phyloP scores from a whole-genome alignment of 2,329 filamentous ascomycete species.

The Fusarium protoensiforme region DNA sequence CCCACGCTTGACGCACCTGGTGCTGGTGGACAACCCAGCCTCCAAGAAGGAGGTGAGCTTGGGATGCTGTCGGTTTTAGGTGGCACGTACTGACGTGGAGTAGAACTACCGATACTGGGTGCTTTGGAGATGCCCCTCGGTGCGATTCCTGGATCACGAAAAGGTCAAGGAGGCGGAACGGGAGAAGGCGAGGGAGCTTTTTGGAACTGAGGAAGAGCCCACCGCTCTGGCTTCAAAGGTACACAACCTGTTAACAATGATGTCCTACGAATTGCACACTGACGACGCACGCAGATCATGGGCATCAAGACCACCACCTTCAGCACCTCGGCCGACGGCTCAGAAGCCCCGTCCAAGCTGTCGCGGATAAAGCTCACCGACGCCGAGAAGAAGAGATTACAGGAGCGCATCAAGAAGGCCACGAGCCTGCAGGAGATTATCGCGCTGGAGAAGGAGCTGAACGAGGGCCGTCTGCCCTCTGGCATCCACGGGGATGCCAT shows the following conservation, averaged over 20 bases:
- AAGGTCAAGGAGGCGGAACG: constrained; percentile 93
- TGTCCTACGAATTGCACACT: not conserved
- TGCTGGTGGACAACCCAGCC: constrained; percentile 88
- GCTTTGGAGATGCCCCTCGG: constrained; percentile 83
- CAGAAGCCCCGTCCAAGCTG: constrained; percentile 66
- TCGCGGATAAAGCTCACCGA: constrained; percentile 88
- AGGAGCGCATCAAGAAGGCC: constrained; percentile 88
- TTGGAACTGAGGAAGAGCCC: constrained; percentile 82
- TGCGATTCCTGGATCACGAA: constrained; percentile 91
- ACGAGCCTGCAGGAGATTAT: constrained; percentile 92
- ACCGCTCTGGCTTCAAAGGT: constrained; percentile 82
- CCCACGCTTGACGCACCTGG: constrained; percentile 79
- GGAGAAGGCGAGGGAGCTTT: constrained; percentile 79
- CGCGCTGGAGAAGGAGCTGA: constrained; percentile 88
- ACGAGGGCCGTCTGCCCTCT: constrained; percentile 85
- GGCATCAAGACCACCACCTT: constrained; percentile 84
- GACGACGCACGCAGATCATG: constrained; percentile 70
- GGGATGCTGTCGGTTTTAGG: not conserved
- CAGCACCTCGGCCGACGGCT: constrained; percentile 62
- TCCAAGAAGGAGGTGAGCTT: constrained; percentile 86
- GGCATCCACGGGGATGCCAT: constrained; percentile 69
- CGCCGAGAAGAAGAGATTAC: constrained; percentile 84
- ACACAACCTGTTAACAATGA: constrained; percentile 1
- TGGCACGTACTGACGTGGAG: constrained; percentile 10
- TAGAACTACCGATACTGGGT: constrained; percentile 94